Base-by-base conservation (phyloP, 305 asterid species). In the Fraxinus angustifolia region DNA sequence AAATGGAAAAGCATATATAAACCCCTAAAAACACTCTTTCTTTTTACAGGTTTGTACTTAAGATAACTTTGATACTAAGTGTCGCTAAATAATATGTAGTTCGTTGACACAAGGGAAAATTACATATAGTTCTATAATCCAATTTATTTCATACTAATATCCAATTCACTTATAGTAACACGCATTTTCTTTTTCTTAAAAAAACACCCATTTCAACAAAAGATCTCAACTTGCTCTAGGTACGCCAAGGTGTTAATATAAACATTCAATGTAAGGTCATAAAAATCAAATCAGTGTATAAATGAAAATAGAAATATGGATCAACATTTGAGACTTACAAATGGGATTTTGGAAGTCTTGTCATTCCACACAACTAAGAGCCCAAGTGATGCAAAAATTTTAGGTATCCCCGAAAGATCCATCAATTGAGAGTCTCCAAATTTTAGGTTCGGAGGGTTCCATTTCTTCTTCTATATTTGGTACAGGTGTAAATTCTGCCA, bases 291-390 rank as follows among this genome's bases (percentile, higher is more conserved):
- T 70, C 60, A 80, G 7, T 2, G 26, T 0, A 19, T 23, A 70
- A 10, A 65, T 21, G 16, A 36, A 65, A 73, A 78, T 30, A 8
- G 19, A 84, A 48, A 26, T 14, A 31, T 2, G 28, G 80, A 80
- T 53, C 58, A 21, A 35, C 2, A 85, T 75, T 73, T 72, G 33
- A 23, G 67, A 91, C 98, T 92, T 91, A 95, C 97, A 79, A 86
- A 95, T 42, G 98, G 97, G 62, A 92, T 92, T 78, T 78, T 90
- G n/a, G 99, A 92, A 81, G 99, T 98, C 88, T 95, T 94, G 88
- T 94, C 98, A 56, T 94, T 94, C 98, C 93, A 95, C 67, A 86
- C 91, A 81, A 94, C 97, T 78, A 93, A 82, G 42, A 92, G 85
- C 82, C 99, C 99, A 40, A 95, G 93, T 4, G 89, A 77, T 0